phyloP scores from a whole-genome alignment of 2,329 filamentous ascomycete species.

The Trichophyton equinum region DNA sequence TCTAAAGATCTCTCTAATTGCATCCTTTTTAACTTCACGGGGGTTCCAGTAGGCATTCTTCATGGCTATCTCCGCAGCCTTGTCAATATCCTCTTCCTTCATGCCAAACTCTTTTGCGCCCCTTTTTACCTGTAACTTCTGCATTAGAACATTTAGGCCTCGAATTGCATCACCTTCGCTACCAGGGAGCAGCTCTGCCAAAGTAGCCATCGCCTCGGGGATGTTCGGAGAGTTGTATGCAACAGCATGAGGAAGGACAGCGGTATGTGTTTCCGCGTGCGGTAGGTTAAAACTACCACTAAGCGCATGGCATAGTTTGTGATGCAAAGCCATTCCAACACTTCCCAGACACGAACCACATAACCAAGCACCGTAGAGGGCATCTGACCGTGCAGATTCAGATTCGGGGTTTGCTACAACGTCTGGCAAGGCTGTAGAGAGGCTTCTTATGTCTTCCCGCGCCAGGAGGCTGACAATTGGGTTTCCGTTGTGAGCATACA shows the following conservation, averaged over 20 bases:
- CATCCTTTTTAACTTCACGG: constrained; percentile 39
- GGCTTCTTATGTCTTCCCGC: constrained; percentile 42
- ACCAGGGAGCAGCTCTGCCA: constrained; percentile 43
- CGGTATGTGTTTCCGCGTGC: constrained; percentile 53
- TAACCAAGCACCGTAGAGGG: constrained; percentile 53
- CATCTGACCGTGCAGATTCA: constrained; percentile 37
- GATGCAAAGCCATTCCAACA: constrained; percentile 52
- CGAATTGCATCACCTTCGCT: constrained; percentile 47
- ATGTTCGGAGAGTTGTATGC: constrained; percentile 49
- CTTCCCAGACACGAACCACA: constrained; percentile 49
- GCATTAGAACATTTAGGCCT: constrained; percentile 45
- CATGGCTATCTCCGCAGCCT: constrained; percentile 47
- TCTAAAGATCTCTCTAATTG: constrained; percentile 45
- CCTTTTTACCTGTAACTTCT: constrained; percentile 42
- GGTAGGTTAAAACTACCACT: constrained; percentile 52
- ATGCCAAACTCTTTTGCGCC: constrained; percentile 45
- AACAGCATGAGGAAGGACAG: constrained; percentile 50
- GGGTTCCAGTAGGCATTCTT: constrained; percentile 50
- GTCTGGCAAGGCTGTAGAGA: constrained; percentile 42
- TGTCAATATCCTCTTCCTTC: constrained; percentile 49
- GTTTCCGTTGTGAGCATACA: constrained; percentile 51
- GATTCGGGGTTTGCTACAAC: constrained; percentile 38
- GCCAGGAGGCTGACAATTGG: constrained; percentile 48
- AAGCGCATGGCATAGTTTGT: constrained; percentile 55
- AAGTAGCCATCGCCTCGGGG: constrained; percentile 39